phyloP scores from a whole-genome alignment of 352 stramenopile genomes.

The Globisporangium radiosum region DNA sequence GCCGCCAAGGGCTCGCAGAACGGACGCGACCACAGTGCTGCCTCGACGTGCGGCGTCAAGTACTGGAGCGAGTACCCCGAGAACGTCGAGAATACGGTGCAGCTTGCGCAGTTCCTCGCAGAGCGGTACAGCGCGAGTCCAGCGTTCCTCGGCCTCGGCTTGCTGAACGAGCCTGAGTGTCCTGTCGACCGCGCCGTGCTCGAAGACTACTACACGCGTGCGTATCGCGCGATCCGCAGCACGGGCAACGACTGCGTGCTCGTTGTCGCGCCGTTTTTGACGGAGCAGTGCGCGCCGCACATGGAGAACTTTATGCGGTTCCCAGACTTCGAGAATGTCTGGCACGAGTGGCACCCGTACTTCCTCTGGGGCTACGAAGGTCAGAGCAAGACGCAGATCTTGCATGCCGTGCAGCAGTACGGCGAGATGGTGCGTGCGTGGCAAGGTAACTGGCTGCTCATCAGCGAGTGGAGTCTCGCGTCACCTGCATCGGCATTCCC shows the following conservation, averaged over 20 bases:
- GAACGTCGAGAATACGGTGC: conserved; percentile 66
- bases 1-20: conserved; percentile 74
- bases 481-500: conserved; percentile 53
- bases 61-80: conserved; percentile 48
- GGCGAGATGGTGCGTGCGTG: conserved; percentile 47
- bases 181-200: conserved; percentile 38
- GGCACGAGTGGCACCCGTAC: conserved; percentile 49
- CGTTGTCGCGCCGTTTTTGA: conserved; percentile 43
- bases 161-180: conserved; percentile 78
- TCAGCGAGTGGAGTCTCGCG: conserved; percentile 81
- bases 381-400: conserved; percentile 47
- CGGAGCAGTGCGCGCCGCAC: conserved; percentile 32
- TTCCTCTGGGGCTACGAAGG: conserved; percentile 61
- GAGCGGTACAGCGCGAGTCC: conserved; percentile 30
- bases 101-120: conserved; percentile 41
- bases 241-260: conserved; percentile 54
- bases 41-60: conserved; percentile 25
- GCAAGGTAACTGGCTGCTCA: conserved; percentile 66
- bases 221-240: conserved; percentile 48
- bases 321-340: conserved; percentile 35
- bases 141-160: conserved; percentile 58
- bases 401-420: conserved; percentile 50
- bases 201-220: conserved; percentile 46
- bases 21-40: conserved; percentile 66
- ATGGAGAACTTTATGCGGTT: conserved; percentile 38